Conservation (phyloP, 257 asterid genomes). For the Solanum arcanum region DNA sequence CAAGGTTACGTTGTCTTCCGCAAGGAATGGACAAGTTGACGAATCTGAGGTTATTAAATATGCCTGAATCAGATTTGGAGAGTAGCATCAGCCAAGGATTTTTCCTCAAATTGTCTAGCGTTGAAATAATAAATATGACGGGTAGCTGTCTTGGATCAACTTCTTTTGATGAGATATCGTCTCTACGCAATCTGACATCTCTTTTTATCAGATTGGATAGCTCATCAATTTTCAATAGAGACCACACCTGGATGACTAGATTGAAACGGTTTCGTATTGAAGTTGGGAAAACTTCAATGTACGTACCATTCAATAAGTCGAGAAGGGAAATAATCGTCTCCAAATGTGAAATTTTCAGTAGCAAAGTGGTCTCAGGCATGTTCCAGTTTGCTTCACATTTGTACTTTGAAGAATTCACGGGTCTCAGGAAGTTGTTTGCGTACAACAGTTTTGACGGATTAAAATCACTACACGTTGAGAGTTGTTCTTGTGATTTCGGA, state of each 20-base stretch:
- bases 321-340: background rate
- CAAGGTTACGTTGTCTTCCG: background rate
- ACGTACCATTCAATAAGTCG: too few relatives aligned
- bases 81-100: background rate
- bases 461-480: too few relatives aligned
- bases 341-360: background rate
- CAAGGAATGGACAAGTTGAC: slow-evolving; percentile 4
- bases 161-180: background rate
- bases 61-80: background rate
- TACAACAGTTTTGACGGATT: too few relatives aligned
- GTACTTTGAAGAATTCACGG: background rate
- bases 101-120: background rate
- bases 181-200: background rate
- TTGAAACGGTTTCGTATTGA: background rate
- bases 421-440: background rate
- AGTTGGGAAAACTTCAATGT: background rate
- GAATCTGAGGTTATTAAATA: background rate
- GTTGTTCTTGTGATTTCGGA: too few relatives aligned
- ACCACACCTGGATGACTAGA: background rate
- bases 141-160: background rate
- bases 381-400: background rate
- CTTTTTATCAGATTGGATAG: background rate
- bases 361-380: background rate
- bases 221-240: background rate
- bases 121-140: background rate